Conservation (phyloP, 164 flowering plant genomes). For the Hamamelis virginiana region DNA sequence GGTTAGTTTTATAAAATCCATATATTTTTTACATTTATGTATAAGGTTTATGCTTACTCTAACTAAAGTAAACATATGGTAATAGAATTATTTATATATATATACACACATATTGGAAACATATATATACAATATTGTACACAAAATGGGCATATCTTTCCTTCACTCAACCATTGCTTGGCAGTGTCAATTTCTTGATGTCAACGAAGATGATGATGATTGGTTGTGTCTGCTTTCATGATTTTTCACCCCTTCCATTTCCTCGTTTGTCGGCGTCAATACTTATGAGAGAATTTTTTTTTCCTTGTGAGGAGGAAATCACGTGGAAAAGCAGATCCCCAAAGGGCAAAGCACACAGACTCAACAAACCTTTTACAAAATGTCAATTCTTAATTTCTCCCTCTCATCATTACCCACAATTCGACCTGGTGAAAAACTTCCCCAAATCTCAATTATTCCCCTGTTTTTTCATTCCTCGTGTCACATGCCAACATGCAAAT, state of each 20-base stretch:
- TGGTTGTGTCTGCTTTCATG: constrained; percentile 22
- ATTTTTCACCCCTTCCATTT: constrained; percentile 13
- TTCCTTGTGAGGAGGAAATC: constrained; percentile 21
- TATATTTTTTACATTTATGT: too few species aligned
- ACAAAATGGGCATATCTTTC: constrained; percentile 16
- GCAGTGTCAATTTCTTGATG: constrained; percentile 39
- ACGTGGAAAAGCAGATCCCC: constrained; percentile 23
- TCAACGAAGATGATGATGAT: constrained; percentile 40
- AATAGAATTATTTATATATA: too few species aligned
- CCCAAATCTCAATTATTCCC: background rate
- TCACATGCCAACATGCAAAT: background rate
- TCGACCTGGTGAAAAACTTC: background rate
- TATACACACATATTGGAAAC: background rate
- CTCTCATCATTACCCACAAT: constrained; percentile 6
- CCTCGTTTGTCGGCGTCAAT: background rate
- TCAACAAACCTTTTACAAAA: too few species aligned
- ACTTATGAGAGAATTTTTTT: background rate
- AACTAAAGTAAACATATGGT: too few species aligned
- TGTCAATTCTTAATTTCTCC: constrained; percentile 10
- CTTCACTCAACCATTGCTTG: constrained; percentile 41
- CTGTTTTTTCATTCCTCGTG: background rate
- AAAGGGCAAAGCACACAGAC: background rate
- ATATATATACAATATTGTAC: background rate
- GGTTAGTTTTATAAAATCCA: too few species aligned
- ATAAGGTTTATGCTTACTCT: too few species aligned